These are phyloP conservation scores for Paramecium pentaurelia DNA, from an alignment of 73 alveolate species.

Conservation along the genomic window DNA sequence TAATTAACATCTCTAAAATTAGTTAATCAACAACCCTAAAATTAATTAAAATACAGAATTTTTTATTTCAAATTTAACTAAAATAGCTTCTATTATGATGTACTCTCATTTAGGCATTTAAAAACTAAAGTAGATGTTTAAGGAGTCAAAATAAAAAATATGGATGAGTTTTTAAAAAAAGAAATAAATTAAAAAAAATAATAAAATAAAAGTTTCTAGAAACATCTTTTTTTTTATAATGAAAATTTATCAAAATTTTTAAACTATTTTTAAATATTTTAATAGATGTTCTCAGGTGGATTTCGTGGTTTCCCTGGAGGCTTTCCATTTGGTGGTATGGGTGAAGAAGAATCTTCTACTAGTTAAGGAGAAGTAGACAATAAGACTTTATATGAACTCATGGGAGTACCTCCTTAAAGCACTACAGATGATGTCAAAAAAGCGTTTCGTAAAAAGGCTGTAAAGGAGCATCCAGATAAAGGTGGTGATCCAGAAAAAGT, in stretches of 20 bases:
- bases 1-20: too few relatives aligned
- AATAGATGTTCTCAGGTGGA: slow-evolving; percentile 66
- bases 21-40: neutral
- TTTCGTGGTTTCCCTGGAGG: slow-evolving; percentile 56
- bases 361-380: slow-evolving; percentile 90
- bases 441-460: slow-evolving; percentile 87
- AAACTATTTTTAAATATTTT: neutral
- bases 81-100: neutral
- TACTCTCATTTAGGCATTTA: neutral
- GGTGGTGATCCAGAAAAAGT: slow-evolving; percentile 95
- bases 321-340: slow-evolving; percentile 46
- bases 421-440: slow-evolving; percentile 86
- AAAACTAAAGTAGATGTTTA: neutral
- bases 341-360: slow-evolving; percentile 65
- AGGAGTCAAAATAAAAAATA: neutral
- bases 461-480: slow-evolving; percentile 97
- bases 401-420: slow-evolving; percentile 82
- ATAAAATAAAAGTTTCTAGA: slow-evolving; percentile 26
- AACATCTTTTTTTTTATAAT: slow-evolving; percentile 29
- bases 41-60: neutral
- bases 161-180: neutral
- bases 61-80: neutral
- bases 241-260: neutral
- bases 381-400: slow-evolving; percentile 79
- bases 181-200: neutral